These are phyloP conservation scores for Fabrea salina DNA, from an alignment of 169 alveolate genomes.

Conservation along the genomic window DNA sequence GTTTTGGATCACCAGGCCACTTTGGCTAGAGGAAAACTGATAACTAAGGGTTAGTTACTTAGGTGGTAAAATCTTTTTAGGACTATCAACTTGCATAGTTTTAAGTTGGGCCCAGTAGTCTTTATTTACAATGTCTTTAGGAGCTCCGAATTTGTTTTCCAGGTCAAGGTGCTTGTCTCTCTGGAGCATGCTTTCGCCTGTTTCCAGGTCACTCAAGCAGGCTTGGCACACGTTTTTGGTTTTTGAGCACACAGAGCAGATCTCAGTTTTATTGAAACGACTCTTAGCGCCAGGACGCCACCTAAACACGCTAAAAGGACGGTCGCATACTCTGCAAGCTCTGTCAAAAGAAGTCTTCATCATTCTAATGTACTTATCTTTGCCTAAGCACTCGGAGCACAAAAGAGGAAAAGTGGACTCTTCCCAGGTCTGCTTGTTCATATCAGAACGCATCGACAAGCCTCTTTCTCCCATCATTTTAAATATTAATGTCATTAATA, in stretches of 20 bases:
- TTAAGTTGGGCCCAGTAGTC: conserved; percentile 74
- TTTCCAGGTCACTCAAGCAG: conserved; percentile 96
- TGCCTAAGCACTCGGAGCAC: conserved; percentile 98
- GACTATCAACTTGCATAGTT: not conserved
- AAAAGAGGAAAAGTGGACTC: conserved; percentile 95
- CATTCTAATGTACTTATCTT: conserved; percentile 96
- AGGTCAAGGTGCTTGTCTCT: conserved; percentile 85
- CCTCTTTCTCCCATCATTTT: conserved; percentile 23
- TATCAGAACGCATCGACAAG: not conserved
- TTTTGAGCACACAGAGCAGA: conserved; percentile 97
- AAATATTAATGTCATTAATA: too few species aligned
- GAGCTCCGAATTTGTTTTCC: conserved; percentile 62
- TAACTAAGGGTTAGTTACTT: not conserved
- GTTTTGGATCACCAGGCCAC: too few species aligned
- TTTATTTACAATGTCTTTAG: conserved; percentile 74
- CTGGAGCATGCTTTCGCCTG: conserved; percentile 96
- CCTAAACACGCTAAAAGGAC: conserved; percentile 97
- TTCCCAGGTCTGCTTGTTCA: conserved; percentile 85
- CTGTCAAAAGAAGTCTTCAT: conserved; percentile 91
- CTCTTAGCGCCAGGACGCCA: conserved; percentile 97
- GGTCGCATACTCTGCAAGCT: conserved; percentile 95
- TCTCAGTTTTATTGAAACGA: conserved; percentile 94
- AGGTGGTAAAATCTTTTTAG: not conserved
- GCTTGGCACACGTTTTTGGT: conserved; percentile 97
- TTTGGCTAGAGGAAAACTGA: not conserved